phyloP scores from a whole-genome alignment of 192 early-diverging fungal species.

The Jimgerdemannia lactiflua region DNA sequence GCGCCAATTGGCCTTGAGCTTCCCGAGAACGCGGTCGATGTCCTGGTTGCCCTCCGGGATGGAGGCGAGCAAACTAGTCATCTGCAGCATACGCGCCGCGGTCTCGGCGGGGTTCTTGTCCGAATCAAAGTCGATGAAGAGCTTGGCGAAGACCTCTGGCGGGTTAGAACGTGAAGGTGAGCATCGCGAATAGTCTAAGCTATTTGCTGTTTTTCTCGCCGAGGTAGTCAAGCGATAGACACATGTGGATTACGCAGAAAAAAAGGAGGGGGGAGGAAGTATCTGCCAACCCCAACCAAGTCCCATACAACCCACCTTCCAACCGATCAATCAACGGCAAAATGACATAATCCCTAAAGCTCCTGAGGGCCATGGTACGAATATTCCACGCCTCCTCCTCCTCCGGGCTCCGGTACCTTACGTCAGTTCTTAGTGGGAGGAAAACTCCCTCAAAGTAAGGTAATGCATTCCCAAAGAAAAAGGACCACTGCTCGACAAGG shows the following conservation, averaged over 20 bases:
- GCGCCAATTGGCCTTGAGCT: constrained; percentile 54
- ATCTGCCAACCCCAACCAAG: no score
- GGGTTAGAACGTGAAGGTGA: not conserved
- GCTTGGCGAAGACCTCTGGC: constrained; percentile 58
- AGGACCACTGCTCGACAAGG: constrained; percentile 76
- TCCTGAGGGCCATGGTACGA: constrained; percentile 54
- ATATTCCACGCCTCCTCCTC: constrained; percentile 54
- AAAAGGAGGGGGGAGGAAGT: no score
- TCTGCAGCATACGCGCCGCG: constrained; percentile 67
- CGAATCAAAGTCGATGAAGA: constrained; percentile 64
- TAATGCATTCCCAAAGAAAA: constrained; percentile 77
- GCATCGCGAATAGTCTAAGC: no score
- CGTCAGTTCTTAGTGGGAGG: constrained; percentile 61
- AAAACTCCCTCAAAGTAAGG: constrained; percentile 89
- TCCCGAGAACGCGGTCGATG: constrained; percentile 49
- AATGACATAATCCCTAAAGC: constrained; percentile 67
- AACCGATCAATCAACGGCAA: constrained; percentile 57
- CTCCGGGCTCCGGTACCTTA: constrained; percentile 24
- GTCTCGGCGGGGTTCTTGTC: constrained; percentile 60
- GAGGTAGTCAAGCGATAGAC: no score
- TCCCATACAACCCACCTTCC: constrained; percentile 43
- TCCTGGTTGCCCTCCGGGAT: constrained; percentile 43
- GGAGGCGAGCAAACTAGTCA: constrained; percentile 63
- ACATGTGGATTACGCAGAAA: no score
- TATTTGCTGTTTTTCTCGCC: no score